Conservation (phyloP, 1,139 yeast species). For the Blastobotrys apis region DNA sequence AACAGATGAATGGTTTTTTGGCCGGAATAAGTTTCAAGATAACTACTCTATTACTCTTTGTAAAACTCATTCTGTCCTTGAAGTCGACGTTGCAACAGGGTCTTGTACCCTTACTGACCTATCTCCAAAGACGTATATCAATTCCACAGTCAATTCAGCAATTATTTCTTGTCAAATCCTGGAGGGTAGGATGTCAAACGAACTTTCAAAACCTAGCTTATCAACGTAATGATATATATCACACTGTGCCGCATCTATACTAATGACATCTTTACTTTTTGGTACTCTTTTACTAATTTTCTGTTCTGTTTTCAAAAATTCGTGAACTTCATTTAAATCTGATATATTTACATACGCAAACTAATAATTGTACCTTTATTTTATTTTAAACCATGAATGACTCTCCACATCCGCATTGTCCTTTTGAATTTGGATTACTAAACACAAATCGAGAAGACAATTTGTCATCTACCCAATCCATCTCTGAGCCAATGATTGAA, state of each 20-base stretch:
- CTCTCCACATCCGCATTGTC: constrained; percentile 98
- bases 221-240: too few relatives aligned
- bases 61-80: background rate
- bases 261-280: too few relatives aligned
- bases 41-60: background rate
- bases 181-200: too few relatives aligned
- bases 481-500: constrained; percentile 92
- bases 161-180: constrained; percentile 1
- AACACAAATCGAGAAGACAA: constrained; percentile 84
- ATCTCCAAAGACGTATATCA: too few relatives aligned
- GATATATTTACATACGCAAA: too few relatives aligned
- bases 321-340: too few relatives aligned
- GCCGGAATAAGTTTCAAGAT: background rate
- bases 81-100: background rate
- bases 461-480: constrained; percentile 98
- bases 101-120: too few relatives aligned
- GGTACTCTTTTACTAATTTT: too few relatives aligned
- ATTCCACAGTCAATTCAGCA: too few relatives aligned
- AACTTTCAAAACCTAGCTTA: too few relatives aligned
- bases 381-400: constrained; percentile 93
- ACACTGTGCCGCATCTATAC: too few relatives aligned
- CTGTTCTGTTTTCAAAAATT: too few relatives aligned
- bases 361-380: background rate
- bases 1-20: constrained; percentile 6
- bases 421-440: constrained; percentile 92